Percentiles rank a stretch among this genome's conserved stretches.
Conservation (phyloP, 495 filamentous ascomycete species). For the Aspergillus nanangensis region DNA sequence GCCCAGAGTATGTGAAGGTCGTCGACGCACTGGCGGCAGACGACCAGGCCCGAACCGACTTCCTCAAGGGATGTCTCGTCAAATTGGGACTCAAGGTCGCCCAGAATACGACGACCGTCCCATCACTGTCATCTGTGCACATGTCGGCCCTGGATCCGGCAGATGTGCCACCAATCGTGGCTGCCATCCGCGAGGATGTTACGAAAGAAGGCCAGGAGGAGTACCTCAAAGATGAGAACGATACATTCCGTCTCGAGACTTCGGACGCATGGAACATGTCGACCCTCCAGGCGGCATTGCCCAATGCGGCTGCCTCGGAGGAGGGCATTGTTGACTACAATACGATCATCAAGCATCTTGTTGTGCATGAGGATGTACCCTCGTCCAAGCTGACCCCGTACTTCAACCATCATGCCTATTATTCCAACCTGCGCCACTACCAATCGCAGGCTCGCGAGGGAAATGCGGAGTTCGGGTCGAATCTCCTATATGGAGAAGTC, state of each 20-base stretch:
- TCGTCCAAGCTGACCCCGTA: conserved; percentile 73
- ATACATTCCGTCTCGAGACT: conserved; percentile 74
- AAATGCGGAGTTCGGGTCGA: conserved; percentile 65
- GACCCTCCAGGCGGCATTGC: conserved; percentile 48
- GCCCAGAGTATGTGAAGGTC: conserved; percentile 61
- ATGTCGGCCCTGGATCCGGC: conserved; percentile 65
- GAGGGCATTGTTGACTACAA: conserved; percentile 73
- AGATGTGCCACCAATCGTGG: conserved; percentile 63
- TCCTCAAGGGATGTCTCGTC: conserved; percentile 73
- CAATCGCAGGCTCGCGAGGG: conserved; percentile 49
- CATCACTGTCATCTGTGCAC: conserved; percentile 81
- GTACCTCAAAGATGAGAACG: conserved; percentile 79
- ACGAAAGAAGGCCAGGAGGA: conserved; percentile 62
- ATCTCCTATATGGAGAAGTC: conserved; percentile 84
- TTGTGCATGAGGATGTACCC: conserved; percentile 67
- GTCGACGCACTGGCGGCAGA: conserved; percentile 67
- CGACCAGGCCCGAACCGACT: conserved; percentile 64
- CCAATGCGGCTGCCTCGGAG: conserved; percentile 18
- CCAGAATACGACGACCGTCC: conserved; percentile 63
- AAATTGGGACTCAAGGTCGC: conserved; percentile 81
- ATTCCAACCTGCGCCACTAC: conserved; percentile 65
- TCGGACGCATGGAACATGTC: conserved; percentile 59
- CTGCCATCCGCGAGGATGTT: conserved; percentile 62
- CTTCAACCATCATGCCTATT: conserved; percentile 83
- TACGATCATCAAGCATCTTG: conserved; percentile 64